phyloP scores from a whole-genome alignment of 495 filamentous ascomycete species.

The Mytilinidion resinicola region DNA sequence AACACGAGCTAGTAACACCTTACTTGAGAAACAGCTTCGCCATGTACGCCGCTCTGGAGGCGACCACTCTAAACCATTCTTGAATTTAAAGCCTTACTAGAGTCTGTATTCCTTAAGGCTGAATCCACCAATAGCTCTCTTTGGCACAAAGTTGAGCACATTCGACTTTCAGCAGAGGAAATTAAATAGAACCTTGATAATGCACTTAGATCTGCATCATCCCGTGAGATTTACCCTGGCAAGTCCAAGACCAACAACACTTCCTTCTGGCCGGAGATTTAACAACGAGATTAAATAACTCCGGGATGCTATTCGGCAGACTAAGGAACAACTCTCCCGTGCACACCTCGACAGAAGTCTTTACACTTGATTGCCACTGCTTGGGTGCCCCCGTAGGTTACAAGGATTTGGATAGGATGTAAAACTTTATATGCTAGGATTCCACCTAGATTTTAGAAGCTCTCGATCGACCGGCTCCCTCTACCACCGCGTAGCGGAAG shows the following conservation, averaged over 20 bases:
- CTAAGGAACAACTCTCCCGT: background rate
- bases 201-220: background rate
- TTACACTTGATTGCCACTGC: too few relatives aligned
- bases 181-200: background rate
- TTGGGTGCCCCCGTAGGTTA: too few relatives aligned
- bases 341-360: too few relatives aligned
- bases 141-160: background rate
- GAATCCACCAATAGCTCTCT: background rate
- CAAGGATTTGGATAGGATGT: too few relatives aligned
- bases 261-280: background rate
- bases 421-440: too few relatives aligned
- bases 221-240: background rate
- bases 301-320: background rate
- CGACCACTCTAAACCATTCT: background rate
- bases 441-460: too few relatives aligned
- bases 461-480: too few relatives aligned
- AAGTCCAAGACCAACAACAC: background rate
- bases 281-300: too few relatives aligned
- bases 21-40: too few relatives aligned
- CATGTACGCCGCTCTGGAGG: background rate
- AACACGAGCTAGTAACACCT: too few relatives aligned
- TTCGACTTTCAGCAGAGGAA: background rate
- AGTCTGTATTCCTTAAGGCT: background rate
- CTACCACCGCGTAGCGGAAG: too few relatives aligned
- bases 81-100: background rate